Evolutionary conservation across 768 basidiomycete genomes (phyloP).

Genomic region (Boletus barrowsii): DNA sequence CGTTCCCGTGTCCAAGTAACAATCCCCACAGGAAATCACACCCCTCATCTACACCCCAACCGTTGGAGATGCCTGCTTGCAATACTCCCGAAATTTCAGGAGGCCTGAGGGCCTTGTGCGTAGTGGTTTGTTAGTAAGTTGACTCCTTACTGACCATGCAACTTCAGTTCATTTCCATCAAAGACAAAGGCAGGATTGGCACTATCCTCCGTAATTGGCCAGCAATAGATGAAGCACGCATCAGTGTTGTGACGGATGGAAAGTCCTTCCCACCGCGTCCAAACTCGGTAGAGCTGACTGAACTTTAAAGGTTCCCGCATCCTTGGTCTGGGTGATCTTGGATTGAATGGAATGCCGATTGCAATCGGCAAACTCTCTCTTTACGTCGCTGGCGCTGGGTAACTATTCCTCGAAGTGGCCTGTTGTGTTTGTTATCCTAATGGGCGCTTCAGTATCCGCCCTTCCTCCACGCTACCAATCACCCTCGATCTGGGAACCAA

Average conservation of each 20-base stretch:
- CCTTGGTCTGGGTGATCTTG: conserved; percentile 82
- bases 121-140: conserved; percentile 1
- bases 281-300: conserved; percentile 1
- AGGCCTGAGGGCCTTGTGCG: conserved; percentile 70
- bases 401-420: conserved; percentile 17
- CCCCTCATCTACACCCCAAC: conserved; percentile 92
- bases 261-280: conserved; percentile 13
- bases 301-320: conserved; percentile 67
- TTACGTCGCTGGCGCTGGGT: conserved; percentile 90
- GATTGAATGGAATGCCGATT: conserved; percentile 84
- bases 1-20: neutral
- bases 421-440: neutral
- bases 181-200: conserved; percentile 79
- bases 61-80: conserved; percentile 86
- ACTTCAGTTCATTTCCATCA: conserved; percentile 67
- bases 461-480: conserved; percentile 77
- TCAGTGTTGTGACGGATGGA: conserved; percentile 92
- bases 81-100: conserved; percentile 77
- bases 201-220: conserved; percentile 72
- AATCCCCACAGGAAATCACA: conserved; percentile 44
- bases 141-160: conserved; percentile 12
- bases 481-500: conserved; percentile 89
- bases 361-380: conserved; percentile 91
- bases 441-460: conserved; percentile 56
- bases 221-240: conserved; percentile 70